Conservation (phyloP, 2,329 filamentous ascomycete genomes). For the Reticulascus tulasneorum region DNA sequence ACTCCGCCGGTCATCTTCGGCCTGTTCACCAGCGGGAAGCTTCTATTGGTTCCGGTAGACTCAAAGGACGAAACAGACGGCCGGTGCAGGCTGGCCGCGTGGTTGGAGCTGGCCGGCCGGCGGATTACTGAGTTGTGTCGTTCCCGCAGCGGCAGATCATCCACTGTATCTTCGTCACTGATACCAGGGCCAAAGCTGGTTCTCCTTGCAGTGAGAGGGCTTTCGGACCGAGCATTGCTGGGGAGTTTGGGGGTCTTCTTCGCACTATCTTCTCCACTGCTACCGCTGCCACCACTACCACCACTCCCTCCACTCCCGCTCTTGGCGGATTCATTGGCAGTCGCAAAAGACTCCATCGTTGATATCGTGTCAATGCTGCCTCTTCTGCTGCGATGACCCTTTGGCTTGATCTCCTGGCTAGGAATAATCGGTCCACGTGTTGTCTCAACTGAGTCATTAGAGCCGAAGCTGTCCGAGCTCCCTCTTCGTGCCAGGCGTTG, state of each 20-base stretch:
- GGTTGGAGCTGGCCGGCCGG: constrained; percentile 39
- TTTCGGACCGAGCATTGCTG: constrained; percentile 9
- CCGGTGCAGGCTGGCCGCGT: constrained; percentile 41
- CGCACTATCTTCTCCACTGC: constrained; percentile 15
- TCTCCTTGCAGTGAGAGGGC: constrained; percentile 11
- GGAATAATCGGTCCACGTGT: constrained; percentile 44
- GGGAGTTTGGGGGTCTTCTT: constrained; percentile 4
- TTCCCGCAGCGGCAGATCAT: constrained; percentile 15
- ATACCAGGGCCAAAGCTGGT: constrained; percentile 19
- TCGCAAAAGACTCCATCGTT: constrained; percentile 53
- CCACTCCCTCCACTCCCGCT: no score
- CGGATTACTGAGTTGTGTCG: constrained; percentile 31
- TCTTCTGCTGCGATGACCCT: constrained; percentile 29
- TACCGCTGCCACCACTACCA: constrained; percentile 28
- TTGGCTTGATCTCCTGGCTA: constrained; percentile 17
- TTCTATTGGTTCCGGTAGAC: constrained; percentile 56
- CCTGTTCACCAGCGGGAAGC: constrained; percentile 58
- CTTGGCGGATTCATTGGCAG: constrained; percentile 53
- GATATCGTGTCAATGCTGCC: constrained; percentile 47
- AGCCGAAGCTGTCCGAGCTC: constrained; percentile 52
- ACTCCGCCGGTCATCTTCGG: constrained; percentile 41
- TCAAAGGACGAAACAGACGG: constrained; percentile 55
- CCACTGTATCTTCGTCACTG: constrained; percentile 19
- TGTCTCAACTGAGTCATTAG: constrained; percentile 59
- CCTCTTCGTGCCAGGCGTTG: constrained; percentile 39